phyloP scores from a whole-genome alignment of 2,329 filamentous ascomycete genomes.

The Trichoderma atroviride region DNA sequence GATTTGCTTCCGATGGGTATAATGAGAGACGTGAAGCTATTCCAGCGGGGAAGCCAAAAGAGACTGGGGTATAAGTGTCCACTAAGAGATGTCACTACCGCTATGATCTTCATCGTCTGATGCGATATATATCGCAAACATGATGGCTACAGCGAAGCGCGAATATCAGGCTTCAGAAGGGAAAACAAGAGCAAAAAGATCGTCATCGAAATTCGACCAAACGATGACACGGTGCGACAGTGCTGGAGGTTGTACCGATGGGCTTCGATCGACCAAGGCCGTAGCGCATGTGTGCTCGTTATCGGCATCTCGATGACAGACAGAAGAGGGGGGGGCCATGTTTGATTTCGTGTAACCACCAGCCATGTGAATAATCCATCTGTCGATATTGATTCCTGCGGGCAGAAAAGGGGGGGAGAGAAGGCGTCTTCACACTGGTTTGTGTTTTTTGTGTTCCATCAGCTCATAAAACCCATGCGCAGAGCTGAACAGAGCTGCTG shows the following conservation, averaged over 20 bases:
- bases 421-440: too few species aligned
- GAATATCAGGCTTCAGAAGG: not conserved
- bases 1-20: not conserved
- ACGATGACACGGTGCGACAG: not conserved
- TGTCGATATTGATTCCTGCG: not conserved
- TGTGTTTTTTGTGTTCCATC: not conserved
- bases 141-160: not conserved
- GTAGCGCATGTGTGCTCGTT: constrained; percentile 15
- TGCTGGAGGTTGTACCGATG: constrained; percentile 1
- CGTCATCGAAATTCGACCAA: not conserved
- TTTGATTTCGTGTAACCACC: not conserved
- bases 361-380: not conserved
- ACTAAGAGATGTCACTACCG: not conserved
- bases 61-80: not conserved
- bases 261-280: constrained; percentile 17
- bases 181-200: not conserved
- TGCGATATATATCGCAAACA: not conserved
- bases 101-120: not conserved
- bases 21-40: not conserved
- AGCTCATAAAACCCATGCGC: not conserved
- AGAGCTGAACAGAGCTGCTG: not conserved
- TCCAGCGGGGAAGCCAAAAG: not conserved
- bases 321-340: not conserved
- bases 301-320: constrained; percentile 1
- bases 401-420: not conserved